Base-by-base conservation (phyloP, 768 basidiomycete genomes). In the Auricularia sp. region DNA sequence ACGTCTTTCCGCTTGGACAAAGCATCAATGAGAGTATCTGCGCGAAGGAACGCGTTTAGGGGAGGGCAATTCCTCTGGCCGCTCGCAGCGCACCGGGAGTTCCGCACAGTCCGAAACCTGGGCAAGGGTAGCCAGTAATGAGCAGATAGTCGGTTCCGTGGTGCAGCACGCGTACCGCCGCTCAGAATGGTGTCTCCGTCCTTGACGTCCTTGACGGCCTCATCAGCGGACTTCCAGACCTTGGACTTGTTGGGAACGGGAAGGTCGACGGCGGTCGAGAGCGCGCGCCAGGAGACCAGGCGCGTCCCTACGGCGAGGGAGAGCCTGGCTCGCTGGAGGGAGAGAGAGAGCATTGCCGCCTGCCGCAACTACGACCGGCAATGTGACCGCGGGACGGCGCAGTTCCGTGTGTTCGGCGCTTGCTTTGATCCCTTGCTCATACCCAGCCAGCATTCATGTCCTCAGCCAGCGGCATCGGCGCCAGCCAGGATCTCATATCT, bases 31-130 rank as follows among this genome's bases (percentile, higher is more conserved):
- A 97, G 79, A 3, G 93, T 94, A 74, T 95, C 94, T 88, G 65
- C 29, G 42, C 6, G n/a, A 47, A 51, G 21, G 14, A 16, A 13
- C n/a, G 21, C 11, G 51, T 51, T 54, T 13, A 11, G 35, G n/a
- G 24, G 14, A 3, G 18, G 29, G 18, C 35, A 29, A 29, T 29
- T 16, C 54, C 58, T 42, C 39, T 42, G 39, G 8, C 8, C 7
- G 39, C 13, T 42, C 39, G 39, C 39, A 14, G 69, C 77, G 51
- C 56, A 91, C 90, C 89, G 70, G 94, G 92, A 58, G 93, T 89
- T 36, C 94, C 94, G 69, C 91, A 90, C 62, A 92, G 77, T 56
- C 94, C 94, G 71, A 97, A 97, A 34, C 94, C 93, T 93, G 70
- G 16, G 47, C 10, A 70, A 36, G 13, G 56, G 33, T 10, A 14